Conservation (phyloP, 1,139 yeast species). For the Pichia sp. region DNA sequence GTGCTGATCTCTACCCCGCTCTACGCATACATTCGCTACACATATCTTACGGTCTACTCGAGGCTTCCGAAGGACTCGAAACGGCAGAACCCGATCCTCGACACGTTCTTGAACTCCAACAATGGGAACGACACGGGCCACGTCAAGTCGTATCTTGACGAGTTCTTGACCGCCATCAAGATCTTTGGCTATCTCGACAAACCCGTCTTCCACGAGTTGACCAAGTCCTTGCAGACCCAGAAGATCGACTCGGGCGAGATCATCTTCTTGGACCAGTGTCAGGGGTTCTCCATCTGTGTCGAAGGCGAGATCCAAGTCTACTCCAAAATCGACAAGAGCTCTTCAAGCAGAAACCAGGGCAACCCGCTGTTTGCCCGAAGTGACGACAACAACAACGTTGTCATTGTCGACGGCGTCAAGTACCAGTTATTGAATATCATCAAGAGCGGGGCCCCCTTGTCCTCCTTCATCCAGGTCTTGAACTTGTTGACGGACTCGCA, state of each 20-base stretch:
- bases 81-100: constrained; percentile 41
- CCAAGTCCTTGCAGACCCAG: constrained; percentile 88
- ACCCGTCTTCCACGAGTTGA: constrained; percentile 86
- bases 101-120: constrained; percentile 35
- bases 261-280: constrained; percentile 55
- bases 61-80: constrained; percentile 46
- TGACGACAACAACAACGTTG: constrained; percentile 23
- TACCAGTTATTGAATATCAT: constrained; percentile 81
- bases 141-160: constrained; percentile 67
- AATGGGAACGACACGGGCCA: constrained; percentile 37
- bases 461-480: constrained; percentile 75
- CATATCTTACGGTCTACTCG: constrained; percentile 48
- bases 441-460: constrained; percentile 81
- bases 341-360: constrained; percentile 5
- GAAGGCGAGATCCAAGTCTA: constrained; percentile 86
- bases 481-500: constrained; percentile 55
- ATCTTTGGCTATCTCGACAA: constrained; percentile 90
- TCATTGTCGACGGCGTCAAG: constrained; percentile 44
- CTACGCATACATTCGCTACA: constrained; percentile 44
- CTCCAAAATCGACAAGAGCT: constrained; percentile 43
- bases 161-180: constrained; percentile 83
- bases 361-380: constrained; percentile 21
- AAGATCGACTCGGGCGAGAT: constrained; percentile 75
- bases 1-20: constrained; percentile 24
- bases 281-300: constrained; percentile 90